A percentile compares a stretch with the other conserved stretches of the same genome.
Conservation (phyloP, 345 rosid genomes). For the Physaria fendleri region DNA sequence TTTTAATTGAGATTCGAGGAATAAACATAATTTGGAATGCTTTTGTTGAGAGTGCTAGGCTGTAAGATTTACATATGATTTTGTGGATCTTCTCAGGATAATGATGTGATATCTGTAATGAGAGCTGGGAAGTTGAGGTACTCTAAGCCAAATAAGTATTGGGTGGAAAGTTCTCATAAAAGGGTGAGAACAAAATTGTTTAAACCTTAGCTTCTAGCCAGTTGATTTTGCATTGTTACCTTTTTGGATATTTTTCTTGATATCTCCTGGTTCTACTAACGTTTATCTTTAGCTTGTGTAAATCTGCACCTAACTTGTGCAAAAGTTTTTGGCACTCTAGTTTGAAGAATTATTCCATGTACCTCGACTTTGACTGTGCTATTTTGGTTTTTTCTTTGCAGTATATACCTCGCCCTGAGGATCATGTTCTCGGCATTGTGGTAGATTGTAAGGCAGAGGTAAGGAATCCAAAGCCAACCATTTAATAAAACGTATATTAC, state of each 20-base stretch:
- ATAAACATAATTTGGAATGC: not conserved
- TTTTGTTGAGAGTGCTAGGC: not conserved
- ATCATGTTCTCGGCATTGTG: conserved; percentile 71
- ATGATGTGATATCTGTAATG: conserved; percentile 52
- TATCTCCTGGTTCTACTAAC: not conserved
- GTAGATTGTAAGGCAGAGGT: conserved; percentile 75
- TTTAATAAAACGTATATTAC: no score
- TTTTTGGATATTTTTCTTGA: not conserved
- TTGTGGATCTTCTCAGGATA: conserved; percentile 39
- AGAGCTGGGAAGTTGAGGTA: conserved; percentile 68
- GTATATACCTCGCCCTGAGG: conserved; percentile 68
- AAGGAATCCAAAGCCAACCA: no score
- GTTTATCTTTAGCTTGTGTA: not conserved
- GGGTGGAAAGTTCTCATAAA: conserved; percentile 64
- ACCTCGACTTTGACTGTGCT: not conserved
- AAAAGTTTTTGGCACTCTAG: not conserved
- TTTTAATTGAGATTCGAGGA: not conserved
- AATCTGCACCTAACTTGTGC: not conserved
- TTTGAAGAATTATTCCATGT: not conserved
- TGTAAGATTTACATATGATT: not conserved
- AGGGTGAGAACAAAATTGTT: conserved; percentile 39
- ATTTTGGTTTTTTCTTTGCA: conserved; percentile 31
- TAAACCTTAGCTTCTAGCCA: not conserved
- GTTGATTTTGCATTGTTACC: not conserved
- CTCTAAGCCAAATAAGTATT: conserved; percentile 42